A percentile compares a stretch with the other conserved stretches of the same genome.
Evolutionary conservation across 192 early-diverging fungal genomes (phyloP).

Genomic region (Dissophora ornata): DNA sequence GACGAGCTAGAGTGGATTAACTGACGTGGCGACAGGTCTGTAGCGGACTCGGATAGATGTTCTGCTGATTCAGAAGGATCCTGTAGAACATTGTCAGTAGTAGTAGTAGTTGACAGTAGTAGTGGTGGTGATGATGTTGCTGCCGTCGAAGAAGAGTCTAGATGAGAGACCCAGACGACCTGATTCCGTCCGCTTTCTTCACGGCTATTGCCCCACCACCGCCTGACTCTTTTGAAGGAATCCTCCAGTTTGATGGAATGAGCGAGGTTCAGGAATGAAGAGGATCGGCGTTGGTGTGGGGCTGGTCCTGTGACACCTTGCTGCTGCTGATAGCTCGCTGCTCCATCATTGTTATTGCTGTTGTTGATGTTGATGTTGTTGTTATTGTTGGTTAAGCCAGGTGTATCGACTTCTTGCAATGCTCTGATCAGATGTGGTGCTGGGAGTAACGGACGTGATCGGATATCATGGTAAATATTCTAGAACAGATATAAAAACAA

Average conservation of each 20-base stretch:
- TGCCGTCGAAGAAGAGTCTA: too few relatives aligned
- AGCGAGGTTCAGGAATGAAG: conserved; percentile 18
- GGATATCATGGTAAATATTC: conserved; percentile 52
- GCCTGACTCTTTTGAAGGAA: conserved; percentile 13
- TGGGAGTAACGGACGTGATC: conserved; percentile 31
- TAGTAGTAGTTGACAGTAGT: too few relatives aligned
- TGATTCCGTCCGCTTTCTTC: too few relatives aligned
- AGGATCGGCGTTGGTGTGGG: conserved; percentile 1
- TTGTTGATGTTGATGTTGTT: not conserved
- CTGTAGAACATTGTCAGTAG: too few relatives aligned
- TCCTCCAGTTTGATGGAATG: conserved; percentile 12
- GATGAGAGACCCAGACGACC: too few relatives aligned
- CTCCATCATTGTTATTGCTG: not conserved
- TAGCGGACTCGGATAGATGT: too few relatives aligned
- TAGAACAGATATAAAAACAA: too few relatives aligned
- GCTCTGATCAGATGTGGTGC: conserved; percentile 40
- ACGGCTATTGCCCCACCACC: conserved; percentile 30
- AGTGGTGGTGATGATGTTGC: too few relatives aligned
- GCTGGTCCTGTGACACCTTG: not conserved
- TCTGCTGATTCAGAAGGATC: too few relatives aligned
- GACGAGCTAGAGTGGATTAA: not conserved
- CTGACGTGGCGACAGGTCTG: too few relatives aligned
- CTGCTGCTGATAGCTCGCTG: not conserved
- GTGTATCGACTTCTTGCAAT: not conserved
- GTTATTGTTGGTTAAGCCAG: not conserved